These are phyloP conservation scores for Cryoendolithus antarcticus DNA, from an alignment of 2,329 filamentous ascomycete genomes.

Conservation along the genomic window DNA sequence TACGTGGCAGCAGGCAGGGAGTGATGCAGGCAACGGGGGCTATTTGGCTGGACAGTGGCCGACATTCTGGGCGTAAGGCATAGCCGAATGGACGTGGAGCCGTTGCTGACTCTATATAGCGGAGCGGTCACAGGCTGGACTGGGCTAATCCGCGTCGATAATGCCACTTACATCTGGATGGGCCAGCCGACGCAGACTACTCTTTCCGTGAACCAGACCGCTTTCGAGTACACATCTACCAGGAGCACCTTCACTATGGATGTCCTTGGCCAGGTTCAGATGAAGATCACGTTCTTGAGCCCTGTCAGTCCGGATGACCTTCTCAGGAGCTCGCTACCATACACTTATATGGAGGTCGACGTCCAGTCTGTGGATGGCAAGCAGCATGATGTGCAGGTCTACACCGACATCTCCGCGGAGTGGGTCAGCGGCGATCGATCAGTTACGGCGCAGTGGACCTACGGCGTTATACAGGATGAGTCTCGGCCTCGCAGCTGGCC, in stretches of 20 bases:
- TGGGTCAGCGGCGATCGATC: constrained; percentile 52
- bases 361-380: constrained; percentile 50
- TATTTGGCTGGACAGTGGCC: constrained; percentile 58
- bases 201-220: constrained; percentile 44
- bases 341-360: constrained; percentile 56
- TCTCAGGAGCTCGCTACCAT: constrained; percentile 53
- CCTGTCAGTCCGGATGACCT: constrained; percentile 57
- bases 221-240: constrained; percentile 59
- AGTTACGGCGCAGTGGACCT: constrained; percentile 49
- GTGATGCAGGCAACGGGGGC: constrained; percentile 49
- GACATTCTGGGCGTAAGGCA: constrained; percentile 47
- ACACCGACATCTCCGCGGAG: constrained; percentile 61
- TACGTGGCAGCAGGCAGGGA: constrained; percentile 51
- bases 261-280: constrained; percentile 45
- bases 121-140: constrained; percentile 51
- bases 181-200: constrained; percentile 37
- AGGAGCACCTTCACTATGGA: constrained; percentile 57
- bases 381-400: constrained; percentile 54
- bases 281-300: constrained; percentile 58
- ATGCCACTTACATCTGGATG: constrained; percentile 52
- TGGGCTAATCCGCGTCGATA: constrained; percentile 59
- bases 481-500: background rate
- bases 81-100: too few relatives aligned
- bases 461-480: constrained; percentile 18
- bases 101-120: too few relatives aligned